phyloP scores from a whole-genome alignment of 2,329 filamentous ascomycete species.

The Colletotrichum eleusines region DNA sequence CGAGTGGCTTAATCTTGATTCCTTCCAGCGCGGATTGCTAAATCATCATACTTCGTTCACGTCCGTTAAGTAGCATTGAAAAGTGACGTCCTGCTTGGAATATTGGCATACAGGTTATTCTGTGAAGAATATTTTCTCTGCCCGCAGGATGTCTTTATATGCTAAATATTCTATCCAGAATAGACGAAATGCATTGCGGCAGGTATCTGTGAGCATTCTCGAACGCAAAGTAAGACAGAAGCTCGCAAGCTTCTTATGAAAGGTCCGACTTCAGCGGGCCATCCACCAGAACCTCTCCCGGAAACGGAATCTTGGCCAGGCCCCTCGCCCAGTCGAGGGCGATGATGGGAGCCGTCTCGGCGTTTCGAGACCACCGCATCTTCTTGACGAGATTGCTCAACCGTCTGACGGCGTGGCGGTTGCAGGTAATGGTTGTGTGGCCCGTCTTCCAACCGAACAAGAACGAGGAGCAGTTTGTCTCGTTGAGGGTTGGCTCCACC shows the following conservation, averaged over 20 bases:
- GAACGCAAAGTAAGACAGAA: not conserved
- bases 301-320: constrained; percentile 31
- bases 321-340: constrained; percentile 36
- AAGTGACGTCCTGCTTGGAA: not conserved
- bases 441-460: constrained; percentile 54
- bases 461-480: constrained; percentile 54
- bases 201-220: not conserved
- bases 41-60: not conserved
- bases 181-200: too few relatives aligned
- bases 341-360: constrained; percentile 22
- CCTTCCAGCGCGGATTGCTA: not conserved
- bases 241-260: not conserved
- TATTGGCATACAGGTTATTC: not conserved
- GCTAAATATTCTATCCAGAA: too few relatives aligned
- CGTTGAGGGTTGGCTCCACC: constrained; percentile 50
- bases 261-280: not conserved
- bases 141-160: too few relatives aligned
- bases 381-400: constrained; percentile 30
- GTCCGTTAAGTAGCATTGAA: not conserved
- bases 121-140: not conserved
- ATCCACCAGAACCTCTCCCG: constrained; percentile 25
- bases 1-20: not conserved
- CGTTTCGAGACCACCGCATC: constrained; percentile 32
- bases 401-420: constrained; percentile 41
- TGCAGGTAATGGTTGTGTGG: constrained; percentile 53